Percentiles rank a stretch among this genome's conserved stretches.
These are phyloP conservation scores for Beauveria pseudobassiana DNA, from an alignment of 2,329 filamentous ascomycete genomes.

Conservation along the genomic window DNA sequence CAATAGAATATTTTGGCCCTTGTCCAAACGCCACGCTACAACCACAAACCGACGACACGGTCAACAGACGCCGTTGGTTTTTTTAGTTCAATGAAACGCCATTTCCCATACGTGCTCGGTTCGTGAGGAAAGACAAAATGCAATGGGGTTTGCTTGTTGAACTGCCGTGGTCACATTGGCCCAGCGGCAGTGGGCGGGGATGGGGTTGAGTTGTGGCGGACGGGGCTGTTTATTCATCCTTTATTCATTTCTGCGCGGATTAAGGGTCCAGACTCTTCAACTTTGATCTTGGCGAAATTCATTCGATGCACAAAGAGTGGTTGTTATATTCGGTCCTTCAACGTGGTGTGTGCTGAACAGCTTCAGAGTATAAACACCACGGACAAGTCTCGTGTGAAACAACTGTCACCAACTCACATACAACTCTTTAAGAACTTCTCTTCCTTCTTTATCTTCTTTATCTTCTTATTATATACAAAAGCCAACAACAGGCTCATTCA, in stretches of 20 bases:
- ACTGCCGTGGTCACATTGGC: not conserved
- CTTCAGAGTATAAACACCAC: not conserved
- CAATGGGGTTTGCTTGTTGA: not conserved
- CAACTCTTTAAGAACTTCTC: not conserved
- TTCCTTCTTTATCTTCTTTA: not conserved
- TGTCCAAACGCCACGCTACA: not conserved
- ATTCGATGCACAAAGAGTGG: not conserved
- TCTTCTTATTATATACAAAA: not conserved
- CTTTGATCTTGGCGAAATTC: not conserved
- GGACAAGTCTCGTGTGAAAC: not conserved
- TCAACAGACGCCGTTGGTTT: not conserved
- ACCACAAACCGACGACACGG: not conserved
- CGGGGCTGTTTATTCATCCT: not conserved
- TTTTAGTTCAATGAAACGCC: too few species aligned
- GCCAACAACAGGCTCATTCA: too few species aligned
- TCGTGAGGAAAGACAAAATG: too few species aligned
- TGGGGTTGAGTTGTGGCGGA: not conserved
- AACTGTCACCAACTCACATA: not conserved
- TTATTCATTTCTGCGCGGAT: not conserved
- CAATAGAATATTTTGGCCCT: constrained; percentile 8
- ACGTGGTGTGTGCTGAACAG: not conserved
- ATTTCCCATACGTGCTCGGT: too few species aligned
- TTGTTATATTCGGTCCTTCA: not conserved
- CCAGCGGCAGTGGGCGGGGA: not conserved
- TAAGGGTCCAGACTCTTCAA: not conserved